Percentiles rank a stretch among this genome's conserved stretches.
phyloP scores from a whole-genome alignment of 176 grass and related monocot species.

The Ampelocalamus luodianensis region DNA sequence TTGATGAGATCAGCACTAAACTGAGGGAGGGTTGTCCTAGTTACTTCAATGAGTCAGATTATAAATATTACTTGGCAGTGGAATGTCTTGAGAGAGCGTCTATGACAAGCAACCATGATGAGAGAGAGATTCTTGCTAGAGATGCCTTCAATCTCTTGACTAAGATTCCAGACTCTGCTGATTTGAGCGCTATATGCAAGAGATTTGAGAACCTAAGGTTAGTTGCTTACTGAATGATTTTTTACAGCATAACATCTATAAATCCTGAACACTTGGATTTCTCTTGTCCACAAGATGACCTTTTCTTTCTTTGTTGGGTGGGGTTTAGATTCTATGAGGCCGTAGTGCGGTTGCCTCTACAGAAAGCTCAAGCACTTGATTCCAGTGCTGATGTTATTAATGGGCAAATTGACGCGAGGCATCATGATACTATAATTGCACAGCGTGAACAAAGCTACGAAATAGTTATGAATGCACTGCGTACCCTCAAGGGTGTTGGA shows the following conservation, averaged over 20 bases:
- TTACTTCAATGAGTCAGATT: conserved; percentile 94
- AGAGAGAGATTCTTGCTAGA: conserved; percentile 81
- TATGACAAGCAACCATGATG: conserved; percentile 59
- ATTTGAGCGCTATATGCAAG: conserved; percentile 93
- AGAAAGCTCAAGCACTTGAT: conserved; percentile 88
- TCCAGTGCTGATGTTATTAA: conserved; percentile 59
- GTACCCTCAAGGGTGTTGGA: conserved; percentile 65
- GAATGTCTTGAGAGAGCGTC: conserved; percentile 91
- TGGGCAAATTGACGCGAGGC: conserved; percentile 61
- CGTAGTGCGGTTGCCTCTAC: conserved; percentile 83
- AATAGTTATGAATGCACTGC: conserved; percentile 83
- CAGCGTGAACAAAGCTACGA: conserved; percentile 86
- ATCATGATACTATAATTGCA: conserved; percentile 50
- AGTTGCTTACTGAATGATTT: conserved; percentile 33
- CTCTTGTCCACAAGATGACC: conserved; percentile 38
- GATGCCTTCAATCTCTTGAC: conserved; percentile 87
- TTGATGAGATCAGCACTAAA: conserved; percentile 91
- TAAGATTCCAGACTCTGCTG: conserved; percentile 81
- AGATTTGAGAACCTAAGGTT: conserved; percentile 96
- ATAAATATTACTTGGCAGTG: conserved; percentile 93
- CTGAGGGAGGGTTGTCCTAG: conserved; percentile 91
- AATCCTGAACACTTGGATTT: conserved; percentile 1
- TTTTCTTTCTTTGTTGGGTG: conserved; percentile 19
- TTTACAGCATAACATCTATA: conserved; percentile 27
- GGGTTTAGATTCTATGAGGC: conserved; percentile 84